These are phyloP conservation scores for Stenogyne calaminthoides DNA, from an alignment of 305 asterid genomes.

Conservation along the genomic window DNA sequence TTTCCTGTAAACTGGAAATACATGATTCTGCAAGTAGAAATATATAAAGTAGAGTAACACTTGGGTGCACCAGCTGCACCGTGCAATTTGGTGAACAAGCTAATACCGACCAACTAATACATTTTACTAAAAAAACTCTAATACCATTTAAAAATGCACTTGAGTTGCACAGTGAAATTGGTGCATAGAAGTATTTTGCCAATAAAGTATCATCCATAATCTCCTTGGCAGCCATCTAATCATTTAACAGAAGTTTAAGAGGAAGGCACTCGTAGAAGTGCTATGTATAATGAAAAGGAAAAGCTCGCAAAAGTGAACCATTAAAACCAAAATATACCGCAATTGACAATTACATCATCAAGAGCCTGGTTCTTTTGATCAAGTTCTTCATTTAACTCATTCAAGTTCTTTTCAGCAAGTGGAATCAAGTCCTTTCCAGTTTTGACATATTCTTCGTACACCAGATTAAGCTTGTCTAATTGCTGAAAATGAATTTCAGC, in stretches of 20 bases:
- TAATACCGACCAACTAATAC: no score
- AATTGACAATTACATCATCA: conserved; percentile 74
- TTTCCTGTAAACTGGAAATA: neutral
- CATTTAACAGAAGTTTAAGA: conserved; percentile 19
- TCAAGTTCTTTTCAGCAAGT: conserved; percentile 65
- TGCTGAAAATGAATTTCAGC: conserved; percentile 85
- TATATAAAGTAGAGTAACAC: neutral
- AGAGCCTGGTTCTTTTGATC: conserved; percentile 78
- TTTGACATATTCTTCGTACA: conserved; percentile 82
- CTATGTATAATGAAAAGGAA: conserved; percentile 9
- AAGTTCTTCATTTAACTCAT: conserved; percentile 73
- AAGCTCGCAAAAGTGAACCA: conserved; percentile 11
- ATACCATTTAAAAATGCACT: no score
- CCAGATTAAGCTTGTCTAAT: conserved; percentile 79
- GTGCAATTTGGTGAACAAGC: no score
- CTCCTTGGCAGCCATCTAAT: conserved; percentile 10
- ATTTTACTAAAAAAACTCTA: no score
- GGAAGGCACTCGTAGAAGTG: neutral
- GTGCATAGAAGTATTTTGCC: no score
- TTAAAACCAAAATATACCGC: conserved; percentile 31
- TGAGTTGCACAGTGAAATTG: no score
- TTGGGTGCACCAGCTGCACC: no score
- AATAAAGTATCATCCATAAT: neutral
- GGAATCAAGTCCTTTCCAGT: conserved; percentile 74
- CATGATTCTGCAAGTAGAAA: conserved; percentile 14